These are phyloP conservation scores for Phytophthora citricola DNA, from an alignment of 352 stramenopile species.

Conservation along the genomic window DNA sequence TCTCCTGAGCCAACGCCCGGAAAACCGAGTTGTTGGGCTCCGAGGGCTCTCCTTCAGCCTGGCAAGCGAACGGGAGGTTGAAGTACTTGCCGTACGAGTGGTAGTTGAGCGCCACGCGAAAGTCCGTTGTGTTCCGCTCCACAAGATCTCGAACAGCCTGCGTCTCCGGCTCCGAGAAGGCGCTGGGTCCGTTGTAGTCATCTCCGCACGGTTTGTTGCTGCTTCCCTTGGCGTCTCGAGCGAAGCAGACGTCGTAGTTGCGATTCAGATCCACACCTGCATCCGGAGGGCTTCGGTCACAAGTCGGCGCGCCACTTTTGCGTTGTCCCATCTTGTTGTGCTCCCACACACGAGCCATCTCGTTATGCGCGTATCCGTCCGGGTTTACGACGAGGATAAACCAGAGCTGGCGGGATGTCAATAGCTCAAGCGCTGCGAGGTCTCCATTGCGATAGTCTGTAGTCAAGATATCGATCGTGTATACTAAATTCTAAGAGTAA, in stretches of 20 bases:
- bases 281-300: constrained; percentile 39
- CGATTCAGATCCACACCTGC: constrained; percentile 83
- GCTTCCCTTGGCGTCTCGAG: constrained; percentile 64
- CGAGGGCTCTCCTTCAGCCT: constrained; percentile 56
- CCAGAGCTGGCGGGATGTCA: constrained; percentile 80
- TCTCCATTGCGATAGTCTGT: constrained; percentile 67
- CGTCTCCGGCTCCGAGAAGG: constrained; percentile 88
- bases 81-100: constrained; percentile 87
- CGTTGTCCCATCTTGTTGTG: constrained; percentile 56
- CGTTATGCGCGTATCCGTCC: constrained; percentile 83
- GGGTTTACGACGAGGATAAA: constrained; percentile 87
- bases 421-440: constrained; percentile 53
- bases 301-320: constrained; percentile 69
- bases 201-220: constrained; percentile 73
- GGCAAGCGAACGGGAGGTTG: constrained; percentile 86
- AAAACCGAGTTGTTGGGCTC: constrained; percentile 51
- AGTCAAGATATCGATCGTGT: constrained; percentile 81
- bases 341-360: constrained; percentile 65
- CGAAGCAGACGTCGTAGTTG: constrained; percentile 88
- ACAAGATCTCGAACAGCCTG: constrained; percentile 76
- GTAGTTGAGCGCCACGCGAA: constrained; percentile 81
- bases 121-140: constrained; percentile 52
- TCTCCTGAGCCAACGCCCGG: constrained; percentile 61
- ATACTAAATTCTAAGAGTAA: constrained; percentile 70
- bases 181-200: constrained; percentile 67